A percentile compares a stretch with the other conserved stretches of the same genome.
Conservation (phyloP, 108 stramenopile genomes). For the Mediolabrus comicus region DNA sequence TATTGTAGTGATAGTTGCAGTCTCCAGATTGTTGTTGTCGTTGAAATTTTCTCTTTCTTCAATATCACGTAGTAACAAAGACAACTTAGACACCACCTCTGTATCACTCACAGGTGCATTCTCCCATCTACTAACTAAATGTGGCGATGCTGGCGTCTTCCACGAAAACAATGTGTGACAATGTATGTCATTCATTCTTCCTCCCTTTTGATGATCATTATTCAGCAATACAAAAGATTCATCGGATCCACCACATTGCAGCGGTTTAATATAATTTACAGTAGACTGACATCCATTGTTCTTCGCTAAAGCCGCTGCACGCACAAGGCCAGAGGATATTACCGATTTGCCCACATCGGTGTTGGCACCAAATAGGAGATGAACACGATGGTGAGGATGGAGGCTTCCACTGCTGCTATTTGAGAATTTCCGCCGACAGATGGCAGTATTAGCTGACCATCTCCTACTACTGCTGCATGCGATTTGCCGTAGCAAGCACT, state of each 20-base stretch:
- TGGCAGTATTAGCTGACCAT: too few species aligned
- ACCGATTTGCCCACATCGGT: constrained; percentile 98
- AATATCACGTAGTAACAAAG: constrained; percentile 18
- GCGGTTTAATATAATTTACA: constrained; percentile 90
- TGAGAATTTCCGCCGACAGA: too few species aligned
- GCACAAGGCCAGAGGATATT: constrained; percentile 81
- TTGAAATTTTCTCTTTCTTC: constrained; percentile 1
- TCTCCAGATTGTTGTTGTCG: not conserved
- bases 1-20: constrained; percentile 24
- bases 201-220: constrained; percentile 9
- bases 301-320: constrained; percentile 37
- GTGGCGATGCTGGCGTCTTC: constrained; percentile 90
- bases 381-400: constrained; percentile 39
- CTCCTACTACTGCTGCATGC: too few species aligned
- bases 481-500: too few species aligned
- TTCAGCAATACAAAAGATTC: constrained; percentile 60
- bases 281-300: not conserved
- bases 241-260: constrained; percentile 91
- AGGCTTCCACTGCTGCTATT: not conserved
- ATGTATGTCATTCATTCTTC: constrained; percentile 2
- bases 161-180: constrained; percentile 80
- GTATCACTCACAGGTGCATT: constrained; percentile 69
- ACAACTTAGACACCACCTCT: constrained; percentile 60
- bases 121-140: constrained; percentile 79
- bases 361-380: constrained; percentile 94